A percentile compares a stretch with the other conserved stretches of the same genome.
Conservation (phyloP, 2,329 filamentous ascomycete genomes). For the Tolypocladium inflatum region DNA sequence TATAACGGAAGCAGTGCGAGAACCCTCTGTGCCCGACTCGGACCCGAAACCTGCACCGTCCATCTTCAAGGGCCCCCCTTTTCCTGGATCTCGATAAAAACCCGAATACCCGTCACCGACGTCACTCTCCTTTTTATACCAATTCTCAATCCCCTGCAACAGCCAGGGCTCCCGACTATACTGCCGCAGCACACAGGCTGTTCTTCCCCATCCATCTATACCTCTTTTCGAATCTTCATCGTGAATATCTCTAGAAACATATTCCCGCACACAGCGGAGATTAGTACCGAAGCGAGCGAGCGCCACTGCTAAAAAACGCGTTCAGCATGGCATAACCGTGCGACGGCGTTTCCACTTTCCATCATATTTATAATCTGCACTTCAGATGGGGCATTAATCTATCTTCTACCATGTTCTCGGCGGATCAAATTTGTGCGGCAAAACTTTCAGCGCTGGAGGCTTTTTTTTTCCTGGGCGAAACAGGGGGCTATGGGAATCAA, state of each 20-base stretch:
- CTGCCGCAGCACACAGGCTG: not conserved
- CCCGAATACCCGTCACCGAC: too few species aligned
- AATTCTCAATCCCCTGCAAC: not conserved
- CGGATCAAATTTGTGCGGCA: not conserved
- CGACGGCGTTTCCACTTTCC: not conserved
- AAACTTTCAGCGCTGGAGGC: not conserved
- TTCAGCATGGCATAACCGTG: not conserved
- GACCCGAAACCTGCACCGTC: too few species aligned
- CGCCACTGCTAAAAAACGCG: not conserved
- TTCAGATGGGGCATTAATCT: not conserved
- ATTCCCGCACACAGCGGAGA: not conserved
- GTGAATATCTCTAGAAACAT: not conserved
- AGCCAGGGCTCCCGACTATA: not conserved
- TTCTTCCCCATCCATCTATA: not conserved
- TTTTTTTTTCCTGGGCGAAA: not conserved
- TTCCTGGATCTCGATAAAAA: not conserved
- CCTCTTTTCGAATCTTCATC: not conserved
- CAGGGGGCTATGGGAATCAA: not conserved
- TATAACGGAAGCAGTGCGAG: slow-evolving; percentile 6
- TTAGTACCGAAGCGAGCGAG: not conserved
- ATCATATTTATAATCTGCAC: not conserved
- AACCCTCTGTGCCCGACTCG: not conserved
- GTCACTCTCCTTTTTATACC: not conserved
- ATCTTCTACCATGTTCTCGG: not conserved
- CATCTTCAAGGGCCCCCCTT: not conserved